These are phyloP conservation scores for Gentiana dahurica DNA, from an alignment of 257 asterid species.

Conservation along the genomic window DNA sequence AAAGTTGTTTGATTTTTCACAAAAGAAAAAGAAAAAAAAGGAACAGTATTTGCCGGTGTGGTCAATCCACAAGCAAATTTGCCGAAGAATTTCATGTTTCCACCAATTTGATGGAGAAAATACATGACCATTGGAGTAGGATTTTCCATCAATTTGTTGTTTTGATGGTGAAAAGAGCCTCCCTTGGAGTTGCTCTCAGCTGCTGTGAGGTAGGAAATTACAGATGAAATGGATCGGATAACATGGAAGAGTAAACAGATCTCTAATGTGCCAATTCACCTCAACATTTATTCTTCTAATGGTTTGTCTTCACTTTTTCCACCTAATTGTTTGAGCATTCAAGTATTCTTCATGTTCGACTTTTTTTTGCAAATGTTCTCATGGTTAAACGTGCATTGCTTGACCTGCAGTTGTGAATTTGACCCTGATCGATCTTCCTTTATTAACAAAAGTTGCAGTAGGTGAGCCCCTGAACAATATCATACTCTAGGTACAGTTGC, in stretches of 20 bases:
- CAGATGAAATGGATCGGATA: constrained; percentile 94
- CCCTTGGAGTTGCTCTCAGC: constrained; percentile 28
- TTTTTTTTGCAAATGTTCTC: neutral
- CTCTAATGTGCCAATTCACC: constrained; percentile 85
- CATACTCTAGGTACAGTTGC: constrained; percentile 9
- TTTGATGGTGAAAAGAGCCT: too few species aligned
- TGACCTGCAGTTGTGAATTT: constrained; percentile 71
- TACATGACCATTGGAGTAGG: too few species aligned
- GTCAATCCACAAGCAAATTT: too few species aligned
- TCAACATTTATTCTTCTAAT: constrained; percentile 87
- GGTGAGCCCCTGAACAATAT: constrained; percentile 45
- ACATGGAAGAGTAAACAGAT: constrained; percentile 81
- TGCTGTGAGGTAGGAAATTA: constrained; percentile 80
- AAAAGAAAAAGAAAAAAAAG: too few species aligned
- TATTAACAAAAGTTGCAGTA: constrained; percentile 93
- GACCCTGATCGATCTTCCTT: constrained; percentile 96
- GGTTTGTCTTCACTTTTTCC: constrained; percentile 43
- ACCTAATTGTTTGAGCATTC: too few species aligned
- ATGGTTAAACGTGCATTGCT: neutral
- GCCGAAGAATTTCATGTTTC: too few species aligned
- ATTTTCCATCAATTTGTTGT: too few species aligned
- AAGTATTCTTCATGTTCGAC: too few species aligned
- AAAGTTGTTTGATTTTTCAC: too few species aligned
- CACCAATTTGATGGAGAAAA: too few species aligned
- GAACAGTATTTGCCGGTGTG: too few species aligned